A percentile compares a stretch with the other conserved stretches of the same genome.
Evolutionary conservation across 768 basidiomycete genomes (phyloP).

Genomic region (Chalciporus piperatus): DNA sequence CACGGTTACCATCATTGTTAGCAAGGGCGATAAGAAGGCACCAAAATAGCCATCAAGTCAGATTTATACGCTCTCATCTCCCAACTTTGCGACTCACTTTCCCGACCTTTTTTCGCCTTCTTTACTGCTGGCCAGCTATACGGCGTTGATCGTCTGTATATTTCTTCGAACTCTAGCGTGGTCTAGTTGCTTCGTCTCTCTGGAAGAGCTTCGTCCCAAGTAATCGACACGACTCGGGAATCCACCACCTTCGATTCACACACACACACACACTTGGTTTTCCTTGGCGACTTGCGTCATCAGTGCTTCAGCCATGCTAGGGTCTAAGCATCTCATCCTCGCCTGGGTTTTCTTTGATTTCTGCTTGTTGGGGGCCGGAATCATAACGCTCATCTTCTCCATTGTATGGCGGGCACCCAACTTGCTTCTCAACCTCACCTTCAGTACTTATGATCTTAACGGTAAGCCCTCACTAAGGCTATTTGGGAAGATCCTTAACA

Average conservation of each 20-base stretch:
- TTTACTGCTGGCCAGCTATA: conserved; percentile 44
- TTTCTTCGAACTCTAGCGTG: conserved; percentile 37
- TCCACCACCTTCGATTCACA: conserved; percentile 5
- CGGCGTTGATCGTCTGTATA: conserved; percentile 74
- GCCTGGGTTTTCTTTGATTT: conserved; percentile 73
- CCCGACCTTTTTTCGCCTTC: not conserved
- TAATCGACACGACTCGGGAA: conserved; percentile 8
- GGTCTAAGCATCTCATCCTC: conserved; percentile 62
- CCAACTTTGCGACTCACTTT: not conserved
- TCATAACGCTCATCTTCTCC: conserved; percentile 62
- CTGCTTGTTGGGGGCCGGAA: conserved; percentile 67
- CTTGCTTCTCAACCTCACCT: conserved; percentile 70
- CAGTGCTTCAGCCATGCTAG: conserved; percentile 60
- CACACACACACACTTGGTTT: too few relatives aligned
- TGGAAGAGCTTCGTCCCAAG: conserved; percentile 41
- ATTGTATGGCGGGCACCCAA: conserved; percentile 68
- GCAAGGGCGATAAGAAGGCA: too few relatives aligned
- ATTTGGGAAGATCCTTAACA: not conserved
- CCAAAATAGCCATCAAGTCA: too few relatives aligned
- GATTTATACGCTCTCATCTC: not conserved
- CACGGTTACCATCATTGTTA: too few relatives aligned
- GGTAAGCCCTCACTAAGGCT: conserved; percentile 41
- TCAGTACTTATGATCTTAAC: conserved; percentile 54
- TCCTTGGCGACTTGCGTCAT: not conserved
- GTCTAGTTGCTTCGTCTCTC: conserved; percentile 49